These are phyloP conservation scores for Aegilops tauschii DNA, from an alignment of 176 grass and related monocot species.

Conservation along the genomic window DNA sequence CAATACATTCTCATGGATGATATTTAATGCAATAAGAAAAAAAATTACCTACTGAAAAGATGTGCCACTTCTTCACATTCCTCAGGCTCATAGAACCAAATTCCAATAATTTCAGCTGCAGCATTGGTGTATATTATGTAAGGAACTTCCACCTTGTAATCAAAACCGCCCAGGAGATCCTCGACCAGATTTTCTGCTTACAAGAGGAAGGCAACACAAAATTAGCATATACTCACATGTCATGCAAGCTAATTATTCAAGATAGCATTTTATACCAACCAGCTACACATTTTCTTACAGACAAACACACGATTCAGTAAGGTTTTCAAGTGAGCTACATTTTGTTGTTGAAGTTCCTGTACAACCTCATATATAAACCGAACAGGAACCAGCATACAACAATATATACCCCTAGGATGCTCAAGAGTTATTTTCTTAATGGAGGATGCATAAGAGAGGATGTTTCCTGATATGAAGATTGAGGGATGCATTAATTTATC, in stretches of 20 bases:
- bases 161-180: conserved; percentile 50
- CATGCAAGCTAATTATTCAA: not conserved
- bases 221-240: not conserved
- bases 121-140: conserved; percentile 56
- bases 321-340: not conserved
- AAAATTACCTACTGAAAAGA: conserved; percentile 53
- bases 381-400: not conserved
- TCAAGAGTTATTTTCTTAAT: not conserved
- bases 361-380: not conserved
- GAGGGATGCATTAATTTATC: not conserved
- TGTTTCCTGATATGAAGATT: not conserved
- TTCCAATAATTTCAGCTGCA: conserved; percentile 49
- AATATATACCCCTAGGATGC: not conserved
- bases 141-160: conserved; percentile 44
- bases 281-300: not conserved
- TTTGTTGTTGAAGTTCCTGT: not conserved
- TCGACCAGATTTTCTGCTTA: conserved; percentile 63
- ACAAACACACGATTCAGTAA: not conserved
- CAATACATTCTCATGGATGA: not conserved
- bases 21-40: not conserved
- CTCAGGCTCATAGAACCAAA: conserved; percentile 62
- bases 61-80: conserved; percentile 59
- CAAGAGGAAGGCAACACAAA: conserved; percentile 16
- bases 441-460: not conserved
- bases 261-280: not conserved